phyloP scores from a whole-genome alignment of 2,329 filamentous ascomycete genomes.

The Triangularia verruculosa region DNA sequence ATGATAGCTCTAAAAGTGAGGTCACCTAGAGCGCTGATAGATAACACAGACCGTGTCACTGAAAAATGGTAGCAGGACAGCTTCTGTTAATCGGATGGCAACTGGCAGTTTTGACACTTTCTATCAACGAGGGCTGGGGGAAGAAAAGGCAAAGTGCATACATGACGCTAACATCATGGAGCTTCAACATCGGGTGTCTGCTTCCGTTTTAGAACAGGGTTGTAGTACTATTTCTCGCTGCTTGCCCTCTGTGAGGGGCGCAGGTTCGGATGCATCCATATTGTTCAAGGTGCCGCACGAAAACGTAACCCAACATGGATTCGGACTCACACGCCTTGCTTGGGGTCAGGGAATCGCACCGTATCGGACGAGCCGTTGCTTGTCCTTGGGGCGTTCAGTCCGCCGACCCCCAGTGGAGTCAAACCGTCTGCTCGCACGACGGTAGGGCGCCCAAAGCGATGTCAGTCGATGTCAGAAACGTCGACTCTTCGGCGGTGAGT shows the following conservation, averaged over 20 bases:
- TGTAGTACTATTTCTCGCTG: neutral
- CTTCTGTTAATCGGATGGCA: neutral
- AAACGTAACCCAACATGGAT: neutral
- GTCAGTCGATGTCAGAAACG: neutral
- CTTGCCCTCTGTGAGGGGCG: constrained; percentile 1
- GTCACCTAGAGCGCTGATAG: neutral
- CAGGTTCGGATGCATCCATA: constrained; percentile 4
- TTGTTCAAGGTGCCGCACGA: neutral
- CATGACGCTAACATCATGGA: neutral
- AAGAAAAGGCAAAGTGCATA: neutral
- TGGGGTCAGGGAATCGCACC: neutral
- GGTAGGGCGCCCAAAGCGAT: neutral
- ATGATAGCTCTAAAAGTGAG: too few species aligned
- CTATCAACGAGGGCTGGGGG: neutral
- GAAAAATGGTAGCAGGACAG: neutral
- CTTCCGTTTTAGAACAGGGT: constrained; percentile 1
- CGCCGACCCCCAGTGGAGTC: neutral
- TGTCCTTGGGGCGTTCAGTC: constrained; percentile 2
- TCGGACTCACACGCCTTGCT: neutral
- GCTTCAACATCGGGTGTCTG: neutral
- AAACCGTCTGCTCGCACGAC: neutral
- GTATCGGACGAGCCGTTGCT: constrained; percentile 8
- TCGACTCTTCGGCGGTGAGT: neutral
- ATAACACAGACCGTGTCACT: neutral
- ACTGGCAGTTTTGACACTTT: neutral